phyloP scores from a whole-genome alignment of 768 basidiomycete genomes.

The Cystoderma amianthinum region DNA sequence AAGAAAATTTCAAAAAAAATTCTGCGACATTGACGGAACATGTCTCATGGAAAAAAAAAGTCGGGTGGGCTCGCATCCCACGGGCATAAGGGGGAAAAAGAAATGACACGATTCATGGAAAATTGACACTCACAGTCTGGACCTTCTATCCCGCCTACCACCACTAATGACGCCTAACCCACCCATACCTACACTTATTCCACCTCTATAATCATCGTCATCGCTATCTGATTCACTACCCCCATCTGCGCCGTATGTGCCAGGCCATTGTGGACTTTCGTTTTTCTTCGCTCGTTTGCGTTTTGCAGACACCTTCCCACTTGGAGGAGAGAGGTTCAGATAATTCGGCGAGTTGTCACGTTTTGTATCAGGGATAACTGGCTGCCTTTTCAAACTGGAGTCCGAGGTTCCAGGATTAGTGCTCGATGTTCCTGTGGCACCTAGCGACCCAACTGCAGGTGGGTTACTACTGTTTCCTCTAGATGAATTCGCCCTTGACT shows the following conservation, averaged over 20 bases:
- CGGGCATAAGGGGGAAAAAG: not conserved
- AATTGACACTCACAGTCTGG: slow-evolving; percentile 29
- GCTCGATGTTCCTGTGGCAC: not conserved
- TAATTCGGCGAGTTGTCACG: not conserved
- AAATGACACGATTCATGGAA: not conserved
- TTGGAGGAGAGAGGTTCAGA: not conserved
- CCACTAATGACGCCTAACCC: slow-evolving; percentile 32
- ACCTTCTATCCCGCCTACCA: slow-evolving; percentile 18
- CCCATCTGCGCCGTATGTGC: slow-evolving; percentile 13
- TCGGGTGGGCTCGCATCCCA: too few relatives aligned
- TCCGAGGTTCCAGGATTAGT: too few relatives aligned
- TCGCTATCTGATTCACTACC: slow-evolving; percentile 33
- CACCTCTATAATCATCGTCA: slow-evolving; percentile 24
- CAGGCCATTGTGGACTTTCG: slow-evolving; percentile 11
- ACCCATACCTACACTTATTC: slow-evolving; percentile 40
- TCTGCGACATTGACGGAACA: not conserved
- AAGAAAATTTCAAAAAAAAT: not conserved
- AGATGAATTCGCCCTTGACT: not conserved
- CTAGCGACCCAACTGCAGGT: not conserved
- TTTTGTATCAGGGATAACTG: not conserved
- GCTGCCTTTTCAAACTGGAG: slow-evolving; percentile 1
- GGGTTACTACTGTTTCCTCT: not conserved
- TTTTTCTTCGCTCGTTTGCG: slow-evolving; percentile 21
- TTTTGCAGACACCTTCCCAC: slow-evolving; percentile 7
- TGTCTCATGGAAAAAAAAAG: too few relatives aligned